Conservation (phyloP, 257 asterid species). For the Solanum sitiens region DNA sequence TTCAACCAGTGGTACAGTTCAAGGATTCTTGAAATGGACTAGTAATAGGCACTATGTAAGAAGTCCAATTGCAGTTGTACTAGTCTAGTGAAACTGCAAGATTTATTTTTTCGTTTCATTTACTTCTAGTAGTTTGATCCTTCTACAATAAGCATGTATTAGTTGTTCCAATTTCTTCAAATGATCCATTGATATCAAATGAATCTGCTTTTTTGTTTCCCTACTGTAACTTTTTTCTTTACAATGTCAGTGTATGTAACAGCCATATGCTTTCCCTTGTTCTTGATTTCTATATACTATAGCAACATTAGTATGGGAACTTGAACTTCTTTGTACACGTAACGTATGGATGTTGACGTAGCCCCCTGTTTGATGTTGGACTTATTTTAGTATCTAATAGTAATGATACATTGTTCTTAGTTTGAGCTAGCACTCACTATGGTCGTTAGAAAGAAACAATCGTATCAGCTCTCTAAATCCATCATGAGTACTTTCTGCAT, state of each 20-base stretch:
- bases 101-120: neutral
- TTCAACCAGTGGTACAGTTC: neutral
- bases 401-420: neutral
- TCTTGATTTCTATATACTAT: neutral
- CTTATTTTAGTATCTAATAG: neutral
- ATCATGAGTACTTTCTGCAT: neutral
- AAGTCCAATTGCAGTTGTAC: conserved; percentile 6
- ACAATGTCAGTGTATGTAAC: neutral
- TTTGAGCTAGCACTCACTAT: neutral
- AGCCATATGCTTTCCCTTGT: neutral
- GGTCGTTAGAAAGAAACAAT: neutral
- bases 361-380: neutral
- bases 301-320: neutral
- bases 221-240: neutral
- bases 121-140: neutral
- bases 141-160: neutral
- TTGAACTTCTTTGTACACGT: neutral
- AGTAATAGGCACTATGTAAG: neutral
- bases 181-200: neutral
- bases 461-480: neutral
- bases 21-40: conserved; percentile 7
- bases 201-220: neutral
- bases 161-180: neutral
- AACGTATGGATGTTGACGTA: neutral
- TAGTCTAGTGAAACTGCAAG: neutral